Conservation (phyloP, 352 stramenopile genomes). For the Globisporangium irregulare region DNA sequence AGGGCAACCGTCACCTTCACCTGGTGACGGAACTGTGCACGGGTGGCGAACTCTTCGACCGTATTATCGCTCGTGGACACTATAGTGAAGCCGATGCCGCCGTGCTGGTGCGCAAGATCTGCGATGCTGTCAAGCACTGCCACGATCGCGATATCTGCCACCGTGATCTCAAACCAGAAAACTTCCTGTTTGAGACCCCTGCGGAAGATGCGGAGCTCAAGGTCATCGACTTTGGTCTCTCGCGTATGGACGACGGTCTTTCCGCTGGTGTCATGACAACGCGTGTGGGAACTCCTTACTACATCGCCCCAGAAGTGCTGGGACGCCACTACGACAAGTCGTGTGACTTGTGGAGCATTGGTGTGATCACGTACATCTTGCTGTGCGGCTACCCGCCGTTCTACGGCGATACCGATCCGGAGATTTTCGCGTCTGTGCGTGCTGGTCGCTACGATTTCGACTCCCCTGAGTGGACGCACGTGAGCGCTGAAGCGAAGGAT, state of each 20-base stretch:
- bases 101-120: conserved; percentile 95
- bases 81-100: conserved; percentile 98
- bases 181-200: conserved; percentile 93
- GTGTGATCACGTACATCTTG: conserved; percentile 95
- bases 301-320: conserved; percentile 94
- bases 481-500: conserved; percentile 91
- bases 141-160: conserved; percentile 98
- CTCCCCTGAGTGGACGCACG: conserved; percentile 79
- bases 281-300: conserved; percentile 95
- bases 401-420: conserved; percentile 92
- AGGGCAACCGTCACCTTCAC: conserved; percentile 96
- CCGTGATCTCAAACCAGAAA: conserved; percentile 97
- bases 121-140: conserved; percentile 96
- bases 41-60: conserved; percentile 95
- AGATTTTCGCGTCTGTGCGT: conserved; percentile 87
- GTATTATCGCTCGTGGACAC: conserved; percentile 89
- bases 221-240: conserved; percentile 99
- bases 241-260: conserved; percentile 86
- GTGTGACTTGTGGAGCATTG: conserved; percentile 96
- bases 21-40: conserved; percentile 98
- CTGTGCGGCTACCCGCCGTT: conserved; percentile 96
- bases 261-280: conserved; percentile 91
- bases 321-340: conserved; percentile 94
- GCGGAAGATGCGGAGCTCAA: conserved; percentile 93
- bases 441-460: conserved; percentile 83